Base-by-base conservation (phyloP, 2,329 filamentous ascomycete genomes). In the Trichoderma sp. region DNA sequence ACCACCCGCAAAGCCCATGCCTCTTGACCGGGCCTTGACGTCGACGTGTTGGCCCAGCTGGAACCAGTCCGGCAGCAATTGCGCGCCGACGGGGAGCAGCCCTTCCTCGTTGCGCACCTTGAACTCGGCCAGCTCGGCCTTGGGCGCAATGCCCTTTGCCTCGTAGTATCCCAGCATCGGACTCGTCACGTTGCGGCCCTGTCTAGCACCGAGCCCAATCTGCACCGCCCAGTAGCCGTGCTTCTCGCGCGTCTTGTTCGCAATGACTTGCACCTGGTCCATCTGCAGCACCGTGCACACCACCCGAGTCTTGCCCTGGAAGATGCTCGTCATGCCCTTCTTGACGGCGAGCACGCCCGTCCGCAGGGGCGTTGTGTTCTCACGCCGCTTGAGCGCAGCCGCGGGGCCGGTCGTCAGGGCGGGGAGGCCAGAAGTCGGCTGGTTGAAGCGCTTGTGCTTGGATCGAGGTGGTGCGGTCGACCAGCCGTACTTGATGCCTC, bases 221-320 rank as follows among this genome's bases (percentile, higher is more conserved):
- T 98, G 95, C 15, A 98, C 94, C 18, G 95, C 96, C 86, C 89
- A 98, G 84, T 99, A 99, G 24, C 96, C 96, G 81, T 98, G 91
- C 79, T 87, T 85, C 74, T 90, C 85, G 39, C 90, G 85, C 74
- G 93, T 96, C 87, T 97, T 98, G 83, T 93, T 91, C 72, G 92
- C 91, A 51, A 98, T 86, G 9, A 98, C 94, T 83, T 98, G 92
- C 73, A 97, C 94, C 77, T 93, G 88, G 82, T 99, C 96, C 77
- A 99, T 87, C 84, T 98, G 95, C 71, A 99, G 88, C 68, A 99
- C 92, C 15, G 96, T 99, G 85, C 94, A 97, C 24, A 95, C 88
- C 72, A 91, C 92, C 75, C 95, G 91, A 74, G 88, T 88, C 76
- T 93, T 92, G 77, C 90, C 89, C 79, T 94, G 91, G 86, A 92